Base-by-base conservation (phyloP, 306 rosid species). In the Prinsepia uniflora region DNA sequence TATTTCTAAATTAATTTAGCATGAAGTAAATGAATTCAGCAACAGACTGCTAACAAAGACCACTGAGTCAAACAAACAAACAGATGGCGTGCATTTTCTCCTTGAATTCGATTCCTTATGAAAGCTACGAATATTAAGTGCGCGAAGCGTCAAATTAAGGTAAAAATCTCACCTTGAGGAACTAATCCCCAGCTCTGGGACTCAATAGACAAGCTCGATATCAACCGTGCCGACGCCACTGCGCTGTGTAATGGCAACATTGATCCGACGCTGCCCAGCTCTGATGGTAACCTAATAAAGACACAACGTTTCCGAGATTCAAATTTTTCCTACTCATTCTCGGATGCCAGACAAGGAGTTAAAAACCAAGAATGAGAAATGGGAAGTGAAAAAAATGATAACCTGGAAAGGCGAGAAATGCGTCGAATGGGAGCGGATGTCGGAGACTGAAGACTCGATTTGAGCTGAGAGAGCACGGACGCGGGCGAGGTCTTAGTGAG, bases 161-260 rank as follows among this genome's bases (percentile, higher is more conserved):
- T 34, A 44, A 19, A 46, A 65, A 41, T 64, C 77, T 36, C 12
- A 92, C 98, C 98, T 86, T 92, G 96, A 77, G 98, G 98, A 77
- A 92, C 98, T 73, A 92, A 81, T 15, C 89, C 87, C 98, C 98
- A 92, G 36, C 77, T 72, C 10, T 55, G 62, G 61, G 98, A 83
- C 22, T 88, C 87, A 49, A 80, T 61, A 11, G 89, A 74, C 84
- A 92, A 76, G 78, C 92, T 88, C 30, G 96, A 90, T 6, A 88
- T 86, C 66, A 92, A 85, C 71, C 98, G 80, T 17, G 96, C 85
- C 1, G 96, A 83, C 71, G 98, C 95, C 12, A 89, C 87, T 0
- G 88, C 95, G 17, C 82, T 89, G 75, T 92, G 86, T 74, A 89
- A 75, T 15, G 95, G 92, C 86, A 89, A 73, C 86, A 87, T 63